phyloP scores from a whole-genome alignment of 2,329 filamentous ascomycete genomes.

The Penicillium capsulatum region DNA sequence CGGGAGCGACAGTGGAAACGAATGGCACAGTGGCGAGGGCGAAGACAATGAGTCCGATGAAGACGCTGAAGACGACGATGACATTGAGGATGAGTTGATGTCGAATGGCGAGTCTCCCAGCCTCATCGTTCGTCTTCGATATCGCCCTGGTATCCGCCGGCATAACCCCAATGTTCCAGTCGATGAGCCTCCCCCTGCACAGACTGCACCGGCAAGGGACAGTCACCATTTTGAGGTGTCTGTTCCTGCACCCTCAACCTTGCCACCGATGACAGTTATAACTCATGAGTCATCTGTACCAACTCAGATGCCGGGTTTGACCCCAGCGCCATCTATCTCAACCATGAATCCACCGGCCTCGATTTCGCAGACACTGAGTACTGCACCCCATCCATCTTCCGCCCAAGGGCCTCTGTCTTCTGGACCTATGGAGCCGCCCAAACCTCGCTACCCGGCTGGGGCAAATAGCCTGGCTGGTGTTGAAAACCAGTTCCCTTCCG shows the following conservation, averaged over 20 bases:
- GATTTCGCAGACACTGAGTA: not conserved
- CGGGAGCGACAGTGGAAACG: slow-evolving; percentile 57
- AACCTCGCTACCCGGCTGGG: too few relatives aligned
- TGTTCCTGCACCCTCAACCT: slow-evolving; percentile 2
- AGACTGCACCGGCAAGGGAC: slow-evolving; percentile 14
- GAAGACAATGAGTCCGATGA: slow-evolving; percentile 64
- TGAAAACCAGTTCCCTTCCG: too few relatives aligned
- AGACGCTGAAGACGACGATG: slow-evolving; percentile 41
- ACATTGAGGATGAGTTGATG: slow-evolving; percentile 46
- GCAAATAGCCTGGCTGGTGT: too few relatives aligned
- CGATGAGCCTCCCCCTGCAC: slow-evolving; percentile 19
- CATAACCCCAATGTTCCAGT: slow-evolving; percentile 15
- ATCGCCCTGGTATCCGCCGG: slow-evolving; percentile 31
- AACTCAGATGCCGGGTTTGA: slow-evolving; percentile 1
- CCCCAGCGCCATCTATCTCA: slow-evolving; percentile 1
- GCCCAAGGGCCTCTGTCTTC: too few relatives aligned
- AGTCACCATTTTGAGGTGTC: not conserved
- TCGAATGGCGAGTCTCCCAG: slow-evolving; percentile 53
- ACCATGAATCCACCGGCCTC: too few relatives aligned
- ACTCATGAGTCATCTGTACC: too few relatives aligned
- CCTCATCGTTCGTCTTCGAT: slow-evolving; percentile 68
- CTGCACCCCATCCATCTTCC: not conserved
- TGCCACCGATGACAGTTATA: not conserved
- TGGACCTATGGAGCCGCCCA: too few relatives aligned
- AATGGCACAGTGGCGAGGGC: slow-evolving; percentile 72